Base-by-base conservation (phyloP, 257 asterid species). In the Primulina huaijiensis region DNA sequence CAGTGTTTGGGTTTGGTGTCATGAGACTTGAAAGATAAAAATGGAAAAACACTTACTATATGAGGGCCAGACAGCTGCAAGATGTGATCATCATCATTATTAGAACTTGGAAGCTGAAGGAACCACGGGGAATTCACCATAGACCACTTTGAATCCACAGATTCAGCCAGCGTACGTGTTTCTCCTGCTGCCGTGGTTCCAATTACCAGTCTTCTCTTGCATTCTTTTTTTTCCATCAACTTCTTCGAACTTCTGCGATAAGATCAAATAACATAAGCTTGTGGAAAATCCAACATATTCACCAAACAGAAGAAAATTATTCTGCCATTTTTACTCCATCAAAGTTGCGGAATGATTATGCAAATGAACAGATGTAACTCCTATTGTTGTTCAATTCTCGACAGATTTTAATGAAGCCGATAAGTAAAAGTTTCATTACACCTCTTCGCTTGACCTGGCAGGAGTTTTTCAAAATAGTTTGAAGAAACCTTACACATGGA, bases 41-140 rank as follows among this genome's bases (percentile, higher is more conserved):
- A 52, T 31, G 55, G 62, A 37, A 33, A 46, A 69, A 69, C 17
- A 71, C 97, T 89, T 83, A 94, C 99, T 56, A 75, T 84, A 40
- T 67, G 84, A 60, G 86, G 87, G 74, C 97, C 97, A 57, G 72
- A 75, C 59, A 94, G 77, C 90, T 91, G 95, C 61, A 89, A 71
- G 81, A 94, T 74, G 80, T 80, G 86, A 63, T 86, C 86, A 11
- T 90, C 97, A 34, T 81, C 81, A 67, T 77, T 71, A 20, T 72
- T 68, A 35, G 72, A 31, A 65, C 72, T 69, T 50, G 86, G 97
- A 75, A 86, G 74, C 79, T 75, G 77, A 72, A 91, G 55, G 75
- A 92, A 88, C 95, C 99, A 94, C 27, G 76, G 83, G 33, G 97
- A 82, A 77, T 86, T 83, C 55, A 81, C 80, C 60, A 94, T 52